Base-by-base conservation (phyloP, 1,139 yeast species). In the Suhomyces yuchorum region DNA sequence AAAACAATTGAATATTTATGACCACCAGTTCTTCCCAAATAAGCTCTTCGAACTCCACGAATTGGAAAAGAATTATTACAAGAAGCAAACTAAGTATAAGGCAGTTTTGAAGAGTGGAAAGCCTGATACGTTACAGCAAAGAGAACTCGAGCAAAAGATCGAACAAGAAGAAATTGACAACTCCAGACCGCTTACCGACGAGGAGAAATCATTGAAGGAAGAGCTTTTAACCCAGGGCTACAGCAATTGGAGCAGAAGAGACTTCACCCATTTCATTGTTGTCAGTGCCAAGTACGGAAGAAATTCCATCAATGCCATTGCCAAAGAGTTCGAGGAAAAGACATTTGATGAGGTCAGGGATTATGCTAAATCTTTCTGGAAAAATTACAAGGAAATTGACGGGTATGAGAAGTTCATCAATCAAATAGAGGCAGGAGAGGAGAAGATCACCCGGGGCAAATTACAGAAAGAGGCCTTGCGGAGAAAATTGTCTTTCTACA, bases 381-480 rank as follows among this genome's bases (percentile, higher is more conserved):
- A 67, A 32, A 77, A 80, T 49, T 84, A 80, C 58, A 68, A 79
- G 48, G 82, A 81, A 49, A 82, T 87, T 50, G 93, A 87, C 28
- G 92, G 91, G 4, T 81, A 81, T 61, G 96, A 87, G 56, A 75
- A 84, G 55, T 84, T 81, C 56, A 67, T 87, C 40, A 72, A 73
- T 37, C 87, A 81, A 53, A 85, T 87, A 52, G 93, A 87, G 62
- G 70, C 73, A n/a, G 96, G 93, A 15, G 96, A 87, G 60, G 91
- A 85, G 35, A 84, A 78, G 60, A 75, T 84, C 34, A 69, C 78
- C 50, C 81, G 80, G 55, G 59, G 75, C 9, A 81, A 78, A 56
- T 61, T 82, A 28, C 91, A 85, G 56, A 84, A 82, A 59, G 91
- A 85, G 62, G 78, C 87, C 9, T 68, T 87, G 46, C 75, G 89